Conservation (phyloP, 1,139 yeast species). For the Hyphopichia buzzinii region DNA sequence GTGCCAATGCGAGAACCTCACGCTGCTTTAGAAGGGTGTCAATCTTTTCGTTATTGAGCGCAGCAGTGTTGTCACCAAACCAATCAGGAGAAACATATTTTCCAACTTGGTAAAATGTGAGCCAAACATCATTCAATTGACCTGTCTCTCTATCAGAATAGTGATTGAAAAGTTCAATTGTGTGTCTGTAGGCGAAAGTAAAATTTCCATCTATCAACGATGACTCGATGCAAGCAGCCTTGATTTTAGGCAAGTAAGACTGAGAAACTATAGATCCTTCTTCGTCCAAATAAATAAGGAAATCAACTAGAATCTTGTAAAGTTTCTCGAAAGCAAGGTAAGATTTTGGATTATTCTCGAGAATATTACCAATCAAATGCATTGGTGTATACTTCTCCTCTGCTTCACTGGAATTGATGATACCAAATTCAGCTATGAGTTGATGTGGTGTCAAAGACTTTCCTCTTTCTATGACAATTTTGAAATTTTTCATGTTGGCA, state of each 20-base stretch:
- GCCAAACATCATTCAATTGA: constrained; percentile 47
- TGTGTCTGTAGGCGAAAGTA: constrained; percentile 44
- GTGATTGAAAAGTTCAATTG: constrained; percentile 29
- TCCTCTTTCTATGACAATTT: constrained; percentile 32
- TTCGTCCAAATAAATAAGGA: constrained; percentile 25
- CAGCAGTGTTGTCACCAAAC: constrained; percentile 28
- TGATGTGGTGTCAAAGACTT: constrained; percentile 28
- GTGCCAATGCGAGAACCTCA: constrained; percentile 44
- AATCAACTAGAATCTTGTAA: constrained; percentile 37
- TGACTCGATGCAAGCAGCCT: constrained; percentile 56
- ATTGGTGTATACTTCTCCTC: constrained; percentile 21
- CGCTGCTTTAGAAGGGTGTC: constrained; percentile 41
- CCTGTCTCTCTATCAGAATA: constrained; percentile 11
- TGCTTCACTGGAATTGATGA: constrained; percentile 10
- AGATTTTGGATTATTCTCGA: constrained; percentile 56
- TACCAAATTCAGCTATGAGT: constrained; percentile 23
- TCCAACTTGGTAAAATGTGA: constrained; percentile 62
- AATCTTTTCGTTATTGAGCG: constrained; percentile 16
- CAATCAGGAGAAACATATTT: constrained; percentile 51
- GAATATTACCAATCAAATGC: constrained; percentile 32
- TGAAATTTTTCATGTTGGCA: constrained; percentile 32
- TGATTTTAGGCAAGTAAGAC: constrained; percentile 31
- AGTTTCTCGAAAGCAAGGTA: constrained; percentile 49
- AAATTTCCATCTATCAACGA: constrained; percentile 56
- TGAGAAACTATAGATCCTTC: constrained; percentile 9